Evolutionary conservation across 371 early-diverging fungal species (phyloP).

Genomic region (Vittaforma corneae): DNA sequence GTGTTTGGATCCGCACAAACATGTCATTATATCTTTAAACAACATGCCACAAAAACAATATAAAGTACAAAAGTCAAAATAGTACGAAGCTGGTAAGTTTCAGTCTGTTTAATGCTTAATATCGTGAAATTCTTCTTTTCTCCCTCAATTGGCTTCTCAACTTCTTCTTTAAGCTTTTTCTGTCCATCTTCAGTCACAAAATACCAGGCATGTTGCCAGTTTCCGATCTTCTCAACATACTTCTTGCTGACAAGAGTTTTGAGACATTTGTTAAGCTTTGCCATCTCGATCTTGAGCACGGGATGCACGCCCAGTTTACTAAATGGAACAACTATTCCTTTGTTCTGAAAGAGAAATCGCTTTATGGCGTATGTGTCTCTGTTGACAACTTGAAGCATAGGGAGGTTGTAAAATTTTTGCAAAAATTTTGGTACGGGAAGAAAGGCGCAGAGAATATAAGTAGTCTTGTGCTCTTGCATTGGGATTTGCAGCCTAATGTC

Average conservation of each 20-base stretch:
- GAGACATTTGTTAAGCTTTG: slow-evolving; percentile 47
- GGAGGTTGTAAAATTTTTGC: slow-evolving; percentile 1
- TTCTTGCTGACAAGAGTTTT: slow-evolving; percentile 45
- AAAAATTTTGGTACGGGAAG: neutral
- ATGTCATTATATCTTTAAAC: too few relatives aligned
- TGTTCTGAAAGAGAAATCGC: slow-evolving; percentile 28
- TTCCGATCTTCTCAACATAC: slow-evolving; percentile 47
- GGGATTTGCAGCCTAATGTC: too few relatives aligned
- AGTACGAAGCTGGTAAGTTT: too few relatives aligned
- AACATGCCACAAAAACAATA: too few relatives aligned
- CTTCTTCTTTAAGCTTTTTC: slow-evolving; percentile 43
- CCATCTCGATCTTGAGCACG: slow-evolving; percentile 40
- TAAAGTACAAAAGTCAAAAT: too few relatives aligned
- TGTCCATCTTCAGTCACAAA: slow-evolving; percentile 52
- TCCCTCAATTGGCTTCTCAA: slow-evolving; percentile 42
- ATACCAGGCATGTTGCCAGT: slow-evolving; percentile 57
- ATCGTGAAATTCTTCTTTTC: slow-evolving; percentile 13
- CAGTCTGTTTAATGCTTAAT: slow-evolving; percentile 29
- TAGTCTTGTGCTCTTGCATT: too few relatives aligned
- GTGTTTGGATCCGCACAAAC: too few relatives aligned
- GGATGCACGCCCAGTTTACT: slow-evolving; percentile 35
- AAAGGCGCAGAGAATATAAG: neutral
- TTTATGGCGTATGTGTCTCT: slow-evolving; percentile 36
- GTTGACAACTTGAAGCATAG: slow-evolving; percentile 30
- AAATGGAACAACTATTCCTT: slow-evolving; percentile 36